A percentile compares a stretch with the other conserved stretches of the same genome.
Conservation (phyloP, 2,329 filamentous ascomycete genomes). For the Nothopassalora personata region DNA sequence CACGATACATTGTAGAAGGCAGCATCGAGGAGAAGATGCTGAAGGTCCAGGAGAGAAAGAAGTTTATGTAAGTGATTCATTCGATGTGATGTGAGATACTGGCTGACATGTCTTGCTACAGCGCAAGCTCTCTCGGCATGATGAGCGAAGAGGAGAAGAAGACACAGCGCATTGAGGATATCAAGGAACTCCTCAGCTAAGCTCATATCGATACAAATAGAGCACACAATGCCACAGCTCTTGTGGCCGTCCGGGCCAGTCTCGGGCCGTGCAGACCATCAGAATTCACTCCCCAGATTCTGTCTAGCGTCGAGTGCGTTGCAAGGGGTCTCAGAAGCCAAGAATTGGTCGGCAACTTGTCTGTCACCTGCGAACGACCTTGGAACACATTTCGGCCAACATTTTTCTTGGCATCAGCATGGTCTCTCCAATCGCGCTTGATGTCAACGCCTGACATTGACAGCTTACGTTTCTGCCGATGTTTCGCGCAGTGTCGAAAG, state of each 20-base stretch:
- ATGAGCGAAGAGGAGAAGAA: slow-evolving; percentile 93
- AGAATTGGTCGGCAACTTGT: neutral
- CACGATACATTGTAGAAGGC: slow-evolving; percentile 79
- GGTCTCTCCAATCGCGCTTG: neutral
- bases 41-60: slow-evolving; percentile 88
- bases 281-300: neutral
- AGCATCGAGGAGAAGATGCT: slow-evolving; percentile 97
- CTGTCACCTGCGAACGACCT: neutral
- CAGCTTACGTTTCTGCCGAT: neutral
- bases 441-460: neutral
- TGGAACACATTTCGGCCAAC: neutral
- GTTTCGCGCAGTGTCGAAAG: neutral
- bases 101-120: slow-evolving; percentile 40
- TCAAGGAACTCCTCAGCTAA: slow-evolving; percentile 76
- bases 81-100: neutral
- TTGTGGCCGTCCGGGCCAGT: neutral
- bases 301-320: neutral
- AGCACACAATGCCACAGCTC: neutral
- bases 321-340: neutral
- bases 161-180: slow-evolving; percentile 84
- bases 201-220: too few species aligned
- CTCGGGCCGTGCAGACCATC: neutral
- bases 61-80: slow-evolving; percentile 69
- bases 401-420: neutral
- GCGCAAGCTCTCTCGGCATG: slow-evolving; percentile 90